Evolutionary conservation across 768 basidiomycete genomes (phyloP).

Genomic region (Agaricus bisporus): DNA sequence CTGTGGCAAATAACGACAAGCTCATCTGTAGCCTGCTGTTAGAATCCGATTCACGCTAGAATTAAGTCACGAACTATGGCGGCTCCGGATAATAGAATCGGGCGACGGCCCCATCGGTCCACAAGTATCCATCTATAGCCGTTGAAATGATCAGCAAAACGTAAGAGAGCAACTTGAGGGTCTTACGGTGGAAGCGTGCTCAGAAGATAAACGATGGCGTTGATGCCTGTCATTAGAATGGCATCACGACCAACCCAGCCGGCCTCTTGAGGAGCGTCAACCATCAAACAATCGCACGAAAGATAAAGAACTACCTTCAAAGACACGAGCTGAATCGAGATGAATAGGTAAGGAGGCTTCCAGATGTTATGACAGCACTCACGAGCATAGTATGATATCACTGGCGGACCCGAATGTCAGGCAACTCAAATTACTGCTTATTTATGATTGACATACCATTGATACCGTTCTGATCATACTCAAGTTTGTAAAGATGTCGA

Average conservation of each 20-base stretch:
- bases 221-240: slow-evolving; percentile 89
- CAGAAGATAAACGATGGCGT: slow-evolving; percentile 66
- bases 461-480: slow-evolving; percentile 65
- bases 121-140: slow-evolving; percentile 79
- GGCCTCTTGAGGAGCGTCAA: slow-evolving; percentile 49
- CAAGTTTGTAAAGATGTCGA: neutral
- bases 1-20: slow-evolving; percentile 63
- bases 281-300: neutral
- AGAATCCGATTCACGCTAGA: neutral
- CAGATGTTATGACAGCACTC: slow-evolving; percentile 22
- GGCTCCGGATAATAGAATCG: slow-evolving; percentile 78
- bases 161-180: neutral
- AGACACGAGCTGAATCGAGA: slow-evolving; percentile 57
- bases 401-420: slow-evolving; percentile 28
- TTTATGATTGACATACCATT: slow-evolving; percentile 47
- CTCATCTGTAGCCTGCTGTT: slow-evolving; percentile 51
- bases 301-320: slow-evolving; percentile 54
- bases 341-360: neutral
- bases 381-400: slow-evolving; percentile 91
- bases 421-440: neutral
- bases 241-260: slow-evolving; percentile 90
- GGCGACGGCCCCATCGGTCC: slow-evolving; percentile 78
- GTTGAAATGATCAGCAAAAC: slow-evolving; percentile 1
- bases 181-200: slow-evolving; percentile 74
- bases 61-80: slow-evolving; percentile 42